These are phyloP conservation scores for Colletotrichum falcatum DNA, from an alignment of 2,329 filamentous ascomycete genomes.

Conservation along the genomic window DNA sequence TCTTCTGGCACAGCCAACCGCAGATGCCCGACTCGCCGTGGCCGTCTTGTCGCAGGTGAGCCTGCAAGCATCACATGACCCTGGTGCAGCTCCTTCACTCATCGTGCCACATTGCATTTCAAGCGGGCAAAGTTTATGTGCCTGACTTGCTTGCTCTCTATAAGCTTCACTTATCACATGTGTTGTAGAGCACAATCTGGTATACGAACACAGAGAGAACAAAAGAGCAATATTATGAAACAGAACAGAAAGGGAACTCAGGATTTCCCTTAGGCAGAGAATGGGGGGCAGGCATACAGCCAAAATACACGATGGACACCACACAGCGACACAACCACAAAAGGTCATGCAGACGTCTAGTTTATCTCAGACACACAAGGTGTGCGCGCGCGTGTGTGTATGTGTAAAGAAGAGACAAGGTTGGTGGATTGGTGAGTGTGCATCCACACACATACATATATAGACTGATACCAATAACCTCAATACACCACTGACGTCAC, in stretches of 20 bases:
- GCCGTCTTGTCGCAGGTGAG: background rate
- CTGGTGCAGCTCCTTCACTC: constrained; percentile 19
- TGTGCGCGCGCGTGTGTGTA: too few relatives aligned
- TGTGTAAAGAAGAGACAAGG: constrained; percentile 1
- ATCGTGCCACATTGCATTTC: constrained; percentile 31
- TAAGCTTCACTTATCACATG: constrained; percentile 17
- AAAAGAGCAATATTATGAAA: constrained; percentile 19
- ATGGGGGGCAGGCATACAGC: constrained; percentile 13
- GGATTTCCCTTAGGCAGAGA: constrained; percentile 16
- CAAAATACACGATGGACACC: constrained; percentile 10
- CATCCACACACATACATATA: constrained; percentile 3
- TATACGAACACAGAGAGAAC: constrained; percentile 18
- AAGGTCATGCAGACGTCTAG: background rate
- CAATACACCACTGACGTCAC: background rate
- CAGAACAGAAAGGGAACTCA: background rate
- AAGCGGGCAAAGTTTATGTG: constrained; percentile 3
- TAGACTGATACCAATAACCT: constrained; percentile 32
- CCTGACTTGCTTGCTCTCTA: constrained; percentile 25
- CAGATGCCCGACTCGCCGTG: background rate
- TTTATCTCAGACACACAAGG: constrained; percentile 4
- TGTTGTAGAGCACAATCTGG: background rate
- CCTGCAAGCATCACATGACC: constrained; percentile 4
- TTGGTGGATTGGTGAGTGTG: constrained; percentile 8
- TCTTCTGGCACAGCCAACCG: background rate
- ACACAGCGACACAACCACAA: background rate